Evolutionary conservation across 257 asterid genomes (phyloP).

Genomic region (Plantago elongata): DNA sequence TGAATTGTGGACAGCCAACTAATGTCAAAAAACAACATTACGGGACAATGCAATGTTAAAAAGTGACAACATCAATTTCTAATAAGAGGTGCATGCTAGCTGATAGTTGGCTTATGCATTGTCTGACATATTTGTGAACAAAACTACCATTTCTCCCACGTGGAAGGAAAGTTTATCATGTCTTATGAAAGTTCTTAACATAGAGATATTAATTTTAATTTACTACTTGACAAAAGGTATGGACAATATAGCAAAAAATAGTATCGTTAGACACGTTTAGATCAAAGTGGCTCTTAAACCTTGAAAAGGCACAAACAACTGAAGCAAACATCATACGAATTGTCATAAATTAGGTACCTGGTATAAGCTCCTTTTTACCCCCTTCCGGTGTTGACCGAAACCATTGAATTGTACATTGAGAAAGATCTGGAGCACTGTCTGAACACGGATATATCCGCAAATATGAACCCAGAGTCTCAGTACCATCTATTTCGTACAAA

Average conservation of each 20-base stretch:
- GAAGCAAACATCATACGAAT: background rate
- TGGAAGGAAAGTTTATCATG: too few species aligned
- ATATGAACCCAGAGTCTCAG: constrained; percentile 74
- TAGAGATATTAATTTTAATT: background rate
- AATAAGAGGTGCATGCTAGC: too few species aligned
- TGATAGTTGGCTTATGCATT: too few species aligned
- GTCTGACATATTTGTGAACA: too few species aligned
- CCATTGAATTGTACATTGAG: constrained; percentile 75
- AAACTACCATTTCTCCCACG: too few species aligned
- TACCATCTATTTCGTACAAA: constrained; percentile 71
- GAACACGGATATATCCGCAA: constrained; percentile 58
- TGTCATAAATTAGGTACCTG: constrained; percentile 42
- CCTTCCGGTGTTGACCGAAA: constrained; percentile 60
- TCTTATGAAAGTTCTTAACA: too few species aligned
- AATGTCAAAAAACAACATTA: background rate
- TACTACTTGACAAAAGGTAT: background rate
- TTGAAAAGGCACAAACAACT: background rate
- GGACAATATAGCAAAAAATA: too few species aligned
- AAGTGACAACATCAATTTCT: too few species aligned
- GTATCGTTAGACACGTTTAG: too few species aligned
- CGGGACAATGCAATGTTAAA: too few species aligned
- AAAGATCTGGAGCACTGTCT: constrained; percentile 49
- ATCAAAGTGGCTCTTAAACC: too few species aligned
- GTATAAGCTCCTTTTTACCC: constrained; percentile 66
- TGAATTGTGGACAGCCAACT: constrained; percentile 24